Evolutionary conservation across 2,329 filamentous ascomycete genomes (phyloP).

Genomic region (Xylariaceae sp.): DNA sequence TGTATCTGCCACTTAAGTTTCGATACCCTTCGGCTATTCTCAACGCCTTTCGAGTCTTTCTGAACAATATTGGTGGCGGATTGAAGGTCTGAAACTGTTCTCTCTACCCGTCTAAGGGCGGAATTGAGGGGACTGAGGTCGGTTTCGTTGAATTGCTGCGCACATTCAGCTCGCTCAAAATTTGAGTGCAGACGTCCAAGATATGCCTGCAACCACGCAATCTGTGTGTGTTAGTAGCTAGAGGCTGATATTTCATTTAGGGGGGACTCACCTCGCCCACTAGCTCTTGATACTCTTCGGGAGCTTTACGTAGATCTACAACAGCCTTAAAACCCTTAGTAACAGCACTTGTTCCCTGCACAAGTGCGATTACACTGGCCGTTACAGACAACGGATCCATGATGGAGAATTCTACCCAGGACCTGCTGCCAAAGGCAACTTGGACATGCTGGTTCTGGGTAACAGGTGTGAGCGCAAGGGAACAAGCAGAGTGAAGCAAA

Average conservation of each 20-base stretch:
- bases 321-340: background rate
- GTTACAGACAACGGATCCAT: constrained; percentile 7
- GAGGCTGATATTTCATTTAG: no score
- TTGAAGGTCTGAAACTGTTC: constrained; percentile 1
- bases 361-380: constrained; percentile 3
- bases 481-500: background rate
- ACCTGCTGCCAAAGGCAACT: no score
- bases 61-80: constrained; percentile 1
- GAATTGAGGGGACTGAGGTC: background rate
- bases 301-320: background rate
- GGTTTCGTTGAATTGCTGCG: background rate
- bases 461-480: background rate
- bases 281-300: background rate
- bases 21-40: constrained; percentile 1
- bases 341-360: background rate
- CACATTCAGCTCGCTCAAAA: background rate
- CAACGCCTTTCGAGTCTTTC: background rate
- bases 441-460: background rate
- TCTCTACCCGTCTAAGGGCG: constrained; percentile 3
- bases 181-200: constrained; percentile 3
- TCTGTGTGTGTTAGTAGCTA: no score
- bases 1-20: constrained; percentile 9
- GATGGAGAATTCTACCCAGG: no score
- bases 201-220: background rate
- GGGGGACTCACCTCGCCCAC: background rate